Evolutionary conservation across 768 basidiomycete species (phyloP).

Genomic region (Tulasnella sp.): DNA sequence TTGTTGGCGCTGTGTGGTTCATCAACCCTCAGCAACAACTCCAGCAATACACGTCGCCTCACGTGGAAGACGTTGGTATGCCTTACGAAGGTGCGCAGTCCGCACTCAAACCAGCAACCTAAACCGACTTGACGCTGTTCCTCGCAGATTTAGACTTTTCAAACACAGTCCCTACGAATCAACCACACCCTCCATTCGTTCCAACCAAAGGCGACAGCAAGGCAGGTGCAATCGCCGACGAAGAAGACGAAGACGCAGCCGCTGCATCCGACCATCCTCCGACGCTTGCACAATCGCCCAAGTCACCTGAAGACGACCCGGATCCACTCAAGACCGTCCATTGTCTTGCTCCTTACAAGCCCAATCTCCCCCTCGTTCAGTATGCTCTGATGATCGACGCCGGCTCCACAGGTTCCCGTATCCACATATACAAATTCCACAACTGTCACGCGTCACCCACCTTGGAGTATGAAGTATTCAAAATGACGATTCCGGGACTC

Average conservation of each 20-base stretch:
- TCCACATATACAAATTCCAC: constrained; percentile 98
- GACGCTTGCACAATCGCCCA: constrained; percentile 16
- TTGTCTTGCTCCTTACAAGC: constrained; percentile 47
- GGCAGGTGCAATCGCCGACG: no score
- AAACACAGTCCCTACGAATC: neutral
- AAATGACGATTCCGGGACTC: constrained; percentile 66
- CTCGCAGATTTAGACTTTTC: constrained; percentile 2
- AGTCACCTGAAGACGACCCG: constrained; percentile 59
- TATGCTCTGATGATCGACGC: constrained; percentile 98
- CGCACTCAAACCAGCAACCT: neutral
- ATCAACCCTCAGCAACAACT: neutral
- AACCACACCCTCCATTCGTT: neutral
- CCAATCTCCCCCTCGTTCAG: constrained; percentile 53
- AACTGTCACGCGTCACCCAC: constrained; percentile 55
- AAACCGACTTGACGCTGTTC: no score
- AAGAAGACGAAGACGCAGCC: constrained; percentile 10
- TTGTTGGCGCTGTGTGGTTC: constrained; percentile 10
- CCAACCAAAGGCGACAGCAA: neutral
- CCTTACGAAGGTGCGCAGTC: constrained; percentile 1
- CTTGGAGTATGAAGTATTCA: constrained; percentile 92
- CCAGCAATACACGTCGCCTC: neutral
- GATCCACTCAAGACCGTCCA: constrained; percentile 59
- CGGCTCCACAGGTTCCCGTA: constrained; percentile 91
- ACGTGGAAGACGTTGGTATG: no score
- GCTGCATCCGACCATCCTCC: constrained; percentile 1